phyloP scores from a whole-genome alignment of 1,284 basidiomycete genomes.

The Ceratobasidium papillatum region DNA sequence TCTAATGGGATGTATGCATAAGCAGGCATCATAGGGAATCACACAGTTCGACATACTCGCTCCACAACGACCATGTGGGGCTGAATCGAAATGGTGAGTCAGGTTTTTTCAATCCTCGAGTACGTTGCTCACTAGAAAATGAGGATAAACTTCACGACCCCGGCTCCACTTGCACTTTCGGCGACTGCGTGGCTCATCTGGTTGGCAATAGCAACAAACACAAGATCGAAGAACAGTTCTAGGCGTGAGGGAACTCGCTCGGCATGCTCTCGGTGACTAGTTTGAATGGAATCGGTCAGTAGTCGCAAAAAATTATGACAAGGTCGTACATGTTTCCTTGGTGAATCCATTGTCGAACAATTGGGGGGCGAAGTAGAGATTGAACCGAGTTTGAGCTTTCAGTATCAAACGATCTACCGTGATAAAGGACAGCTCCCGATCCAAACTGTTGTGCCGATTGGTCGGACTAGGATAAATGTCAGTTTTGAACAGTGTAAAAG shows the following conservation, averaged over 20 bases:
- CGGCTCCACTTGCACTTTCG: constrained; percentile 43
- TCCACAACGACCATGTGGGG: constrained; percentile 55
- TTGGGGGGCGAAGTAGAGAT: constrained; percentile 14
- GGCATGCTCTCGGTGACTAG: constrained; percentile 33
- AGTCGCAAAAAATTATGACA: not conserved
- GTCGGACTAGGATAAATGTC: not conserved
- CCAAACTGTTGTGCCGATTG: not conserved
- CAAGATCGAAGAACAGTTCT: constrained; percentile 56
- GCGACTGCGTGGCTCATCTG: constrained; percentile 53
- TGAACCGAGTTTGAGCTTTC: not conserved
- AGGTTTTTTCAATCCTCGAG: not conserved
- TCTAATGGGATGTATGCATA: not conserved
- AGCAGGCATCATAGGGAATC: not conserved
- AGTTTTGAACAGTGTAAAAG: too few relatives aligned
- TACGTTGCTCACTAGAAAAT: constrained; percentile 46
- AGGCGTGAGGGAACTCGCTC: constrained; percentile 46
- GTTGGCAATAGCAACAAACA: constrained; percentile 56
- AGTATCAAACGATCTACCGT: not conserved
- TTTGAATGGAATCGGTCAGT: not conserved
- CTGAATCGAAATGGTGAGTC: constrained; percentile 27
- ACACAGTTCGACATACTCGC: constrained; percentile 50
- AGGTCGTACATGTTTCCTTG: constrained; percentile 24
- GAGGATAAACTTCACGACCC: constrained; percentile 47
- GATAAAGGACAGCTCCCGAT: not conserved
- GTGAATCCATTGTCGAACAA: constrained; percentile 31